A percentile compares a stretch with the other conserved stretches of the same genome.
Conservation (phyloP, 2,329 filamentous ascomycete species). For the Fusarium napiforme region DNA sequence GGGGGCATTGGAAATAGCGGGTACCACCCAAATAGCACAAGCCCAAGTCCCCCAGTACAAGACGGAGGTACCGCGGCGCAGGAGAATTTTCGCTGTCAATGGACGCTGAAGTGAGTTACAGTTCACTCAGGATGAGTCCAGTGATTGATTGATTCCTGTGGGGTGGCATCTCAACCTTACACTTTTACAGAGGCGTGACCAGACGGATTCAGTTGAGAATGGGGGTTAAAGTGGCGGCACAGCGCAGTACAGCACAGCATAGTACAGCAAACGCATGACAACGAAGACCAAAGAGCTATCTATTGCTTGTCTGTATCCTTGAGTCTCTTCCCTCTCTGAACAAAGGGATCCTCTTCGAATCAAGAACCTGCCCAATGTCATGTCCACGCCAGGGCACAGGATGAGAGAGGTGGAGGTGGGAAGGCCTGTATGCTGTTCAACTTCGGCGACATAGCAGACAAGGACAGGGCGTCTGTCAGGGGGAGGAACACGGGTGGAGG, state of each 20-base stretch:
- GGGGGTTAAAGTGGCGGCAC: conserved; percentile 18
- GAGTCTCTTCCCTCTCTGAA: conserved; percentile 10
- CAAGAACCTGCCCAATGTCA: conserved; percentile 29
- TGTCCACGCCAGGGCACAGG: conserved; percentile 11
- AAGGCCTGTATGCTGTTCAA: conserved; percentile 22
- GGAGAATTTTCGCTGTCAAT: conserved; percentile 28
- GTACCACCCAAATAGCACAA: conserved; percentile 15
- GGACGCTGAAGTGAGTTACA: not conserved
- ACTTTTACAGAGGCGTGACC: conserved; percentile 16
- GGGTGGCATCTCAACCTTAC: conserved; percentile 23
- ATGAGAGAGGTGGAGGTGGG: conserved; percentile 10
- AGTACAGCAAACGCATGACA: not conserved
- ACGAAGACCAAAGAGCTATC: not conserved
- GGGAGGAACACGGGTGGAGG: conserved; percentile 42
- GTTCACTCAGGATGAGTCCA: conserved; percentile 1
- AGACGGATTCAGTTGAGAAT: conserved; percentile 13
- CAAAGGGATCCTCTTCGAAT: conserved; percentile 4
- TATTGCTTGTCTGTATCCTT: conserved; percentile 20
- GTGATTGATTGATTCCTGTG: conserved; percentile 23
- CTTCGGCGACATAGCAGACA: conserved; percentile 40
- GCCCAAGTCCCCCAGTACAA: conserved; percentile 42
- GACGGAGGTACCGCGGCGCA: conserved; percentile 43
- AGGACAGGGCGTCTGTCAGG: conserved; percentile 42
- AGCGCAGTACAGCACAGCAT: not conserved
- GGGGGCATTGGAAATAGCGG: conserved; percentile 13